Evolutionary conservation across 1,284 basidiomycete species (phyloP), one percentile per base, ranked within the genome.

Genomic region (Coniferiporia sulphurascens): DNA sequence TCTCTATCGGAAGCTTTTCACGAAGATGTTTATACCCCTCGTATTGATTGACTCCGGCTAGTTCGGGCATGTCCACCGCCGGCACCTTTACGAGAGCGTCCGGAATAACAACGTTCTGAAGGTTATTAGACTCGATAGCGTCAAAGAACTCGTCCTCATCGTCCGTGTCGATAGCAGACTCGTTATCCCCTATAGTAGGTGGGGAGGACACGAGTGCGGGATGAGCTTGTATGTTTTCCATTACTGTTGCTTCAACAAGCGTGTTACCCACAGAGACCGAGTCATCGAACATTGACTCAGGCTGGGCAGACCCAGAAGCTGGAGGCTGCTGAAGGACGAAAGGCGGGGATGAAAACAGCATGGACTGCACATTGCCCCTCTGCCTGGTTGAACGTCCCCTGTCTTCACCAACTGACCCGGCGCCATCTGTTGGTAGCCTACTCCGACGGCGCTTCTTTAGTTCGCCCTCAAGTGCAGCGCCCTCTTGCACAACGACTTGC

Each of bases 101-200:
- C 53, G 83, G 80, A 22, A 94, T 78, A 45, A 89, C 74, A 4
- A 94, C 78, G 64, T 89, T 86, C 5, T 91, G 90, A 0, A 95
- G 75, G 34, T 78, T 82, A 57, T 88, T 89, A 9, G 86, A 76
- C 69, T 98, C 96, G 68, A 98, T 95, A 17, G 95, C 95, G 70
- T 98, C 96, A 69, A 97, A 98, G 75, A 98, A 98, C 73, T 98
- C 95, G 74, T 98, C 95, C 68, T 95, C 93, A 55, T 93, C 91
- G 64, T 95, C 93, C 1, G 89, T 90, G 49, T 88, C 87, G 38
- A 70, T 70, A 13, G 77, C 75, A 1, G 78, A 79, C 1, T 79
- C 77, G 0, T 75, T 73, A 9, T 77, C 77, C 15, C 59, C 65
- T 43, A 62, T 49, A 17, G 56, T 62, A 56, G 60, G 60, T 4